phyloP scores from a whole-genome alignment of 768 basidiomycete genomes.

The Kwoniella heveanensis region DNA sequence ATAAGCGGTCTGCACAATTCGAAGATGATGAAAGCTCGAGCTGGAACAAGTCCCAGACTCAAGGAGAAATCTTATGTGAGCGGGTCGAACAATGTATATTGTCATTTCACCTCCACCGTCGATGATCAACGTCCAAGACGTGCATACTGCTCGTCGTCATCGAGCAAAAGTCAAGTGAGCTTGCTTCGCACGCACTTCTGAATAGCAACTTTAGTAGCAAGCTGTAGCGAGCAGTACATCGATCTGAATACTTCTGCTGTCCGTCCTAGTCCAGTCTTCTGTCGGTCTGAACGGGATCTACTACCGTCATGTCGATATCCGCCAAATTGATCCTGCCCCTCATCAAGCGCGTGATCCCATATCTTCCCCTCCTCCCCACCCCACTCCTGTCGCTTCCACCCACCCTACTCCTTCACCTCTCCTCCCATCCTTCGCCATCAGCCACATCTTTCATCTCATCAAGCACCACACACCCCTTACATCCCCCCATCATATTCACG shows the following conservation, averaged over 20 bases:
- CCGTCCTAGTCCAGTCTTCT: no score
- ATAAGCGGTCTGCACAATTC: background rate
- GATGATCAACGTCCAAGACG: background rate
- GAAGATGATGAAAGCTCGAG: background rate
- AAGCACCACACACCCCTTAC: slow-evolving; percentile 40
- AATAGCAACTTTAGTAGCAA: no score
- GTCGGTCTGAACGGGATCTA: background rate
- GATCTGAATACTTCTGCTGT: no score
- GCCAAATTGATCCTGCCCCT: slow-evolving; percentile 20
- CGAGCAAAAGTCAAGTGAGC: background rate
- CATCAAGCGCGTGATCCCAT: slow-evolving; percentile 16
- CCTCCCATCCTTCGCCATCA: slow-evolving; percentile 28
- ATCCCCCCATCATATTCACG: slow-evolving; percentile 35
- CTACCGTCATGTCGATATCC: slow-evolving; percentile 5
- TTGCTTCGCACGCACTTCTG: no score
- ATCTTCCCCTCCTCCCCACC: slow-evolving; percentile 28
- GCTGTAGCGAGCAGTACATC: no score
- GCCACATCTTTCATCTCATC: slow-evolving; percentile 27
- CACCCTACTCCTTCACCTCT: slow-evolving; percentile 20
- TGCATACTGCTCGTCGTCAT: background rate
- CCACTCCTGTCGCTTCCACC: slow-evolving; percentile 31
- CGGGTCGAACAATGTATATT: background rate
- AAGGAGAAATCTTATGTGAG: slow-evolving; percentile 1
- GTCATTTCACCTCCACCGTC: slow-evolving; percentile 5
- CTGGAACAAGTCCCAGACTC: no score